These are phyloP conservation scores for Torrubiellomyces zombiae DNA, from an alignment of 2,329 filamentous ascomycete species.

Conservation along the genomic window DNA sequence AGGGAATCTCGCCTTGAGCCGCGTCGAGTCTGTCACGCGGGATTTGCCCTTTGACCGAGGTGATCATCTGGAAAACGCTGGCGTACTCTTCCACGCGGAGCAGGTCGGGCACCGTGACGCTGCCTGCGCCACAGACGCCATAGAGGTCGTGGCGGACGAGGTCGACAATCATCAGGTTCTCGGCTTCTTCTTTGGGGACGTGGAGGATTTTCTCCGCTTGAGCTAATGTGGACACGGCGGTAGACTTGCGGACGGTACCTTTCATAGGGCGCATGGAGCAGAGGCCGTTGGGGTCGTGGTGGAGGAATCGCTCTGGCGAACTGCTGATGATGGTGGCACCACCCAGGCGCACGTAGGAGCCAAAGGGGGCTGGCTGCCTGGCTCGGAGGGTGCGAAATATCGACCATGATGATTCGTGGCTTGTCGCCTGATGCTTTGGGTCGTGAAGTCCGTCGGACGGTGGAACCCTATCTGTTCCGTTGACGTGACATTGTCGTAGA, in stretches of 20 bases:
- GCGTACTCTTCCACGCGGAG: conserved; percentile 84
- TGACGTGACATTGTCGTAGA: conserved; percentile 1
- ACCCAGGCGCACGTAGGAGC: conserved; percentile 61
- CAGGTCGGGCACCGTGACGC: conserved; percentile 59
- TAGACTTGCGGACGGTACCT: conserved; percentile 74
- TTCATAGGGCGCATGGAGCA: conserved; percentile 90
- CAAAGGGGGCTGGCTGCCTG: conserved; percentile 69
- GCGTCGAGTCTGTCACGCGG: conserved; percentile 11
- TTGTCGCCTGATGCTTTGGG: conserved; percentile 2
- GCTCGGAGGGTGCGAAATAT: conserved; percentile 55
- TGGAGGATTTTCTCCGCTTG: conserved; percentile 59
- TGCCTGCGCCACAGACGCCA: conserved; percentile 59
- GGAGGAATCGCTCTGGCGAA: conserved; percentile 80
- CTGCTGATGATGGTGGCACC: conserved; percentile 58
- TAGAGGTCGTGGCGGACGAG: conserved; percentile 88
- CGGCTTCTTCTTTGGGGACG: conserved; percentile 77
- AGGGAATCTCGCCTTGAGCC: conserved; percentile 8
- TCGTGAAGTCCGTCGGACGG: too few relatives aligned
- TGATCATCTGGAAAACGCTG: conserved; percentile 82
- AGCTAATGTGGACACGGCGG: conserved; percentile 45
- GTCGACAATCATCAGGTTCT: conserved; percentile 97
- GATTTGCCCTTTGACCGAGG: conserved; percentile 60
- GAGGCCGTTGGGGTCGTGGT: conserved; percentile 30
- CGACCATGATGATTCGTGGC: conserved; percentile 36
- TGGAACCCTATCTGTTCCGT: too few relatives aligned